Base-by-base conservation (phyloP, 2,329 filamentous ascomycete genomes). In the Verruconis gallopava region DNA sequence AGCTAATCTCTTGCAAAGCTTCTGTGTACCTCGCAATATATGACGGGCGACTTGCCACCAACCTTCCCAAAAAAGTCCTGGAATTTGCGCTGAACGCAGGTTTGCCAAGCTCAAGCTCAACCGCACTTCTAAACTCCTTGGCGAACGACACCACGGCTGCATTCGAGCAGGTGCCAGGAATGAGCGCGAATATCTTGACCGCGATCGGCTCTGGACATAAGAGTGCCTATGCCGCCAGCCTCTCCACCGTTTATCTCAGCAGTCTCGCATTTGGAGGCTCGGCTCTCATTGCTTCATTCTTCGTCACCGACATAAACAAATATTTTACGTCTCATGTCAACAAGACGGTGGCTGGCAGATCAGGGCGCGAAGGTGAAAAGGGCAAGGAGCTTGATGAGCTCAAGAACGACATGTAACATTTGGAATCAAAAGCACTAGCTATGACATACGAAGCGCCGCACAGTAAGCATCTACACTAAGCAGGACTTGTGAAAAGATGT, bases 1-100 rank as follows among this genome's bases (percentile, higher is more conserved):
- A 9, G 25, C 25, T 30, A n/a, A 30, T n/a, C 25, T 9, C n/a
- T 9, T 30, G 6, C 25, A 9, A n/a, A 56, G 33, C 55, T 54
- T 3, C 55, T 6, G 17, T 59, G 43, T 60, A 59, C 49, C 54
- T 55, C 46, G 56, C 56, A 37, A 49, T 59, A 38, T 56, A 57
- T 32, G 51, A 50, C 48, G 9, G 6, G 6, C 56, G 55, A 21
- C 49, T 57, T 11, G 43, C 45, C 5, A 35, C 49, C n/a, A 50
- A 54, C 4, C 45, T 58, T 2, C 55, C 55, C 0, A 44, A 35
- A 4, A 51, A 53, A 33, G 50, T 51, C 28, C 50, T 50, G 1
- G 44, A 50, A 21, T 55, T 52, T 6, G 48, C 46, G 1, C 44
- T 40, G 1, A 43, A 51, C 4, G 37, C 38, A 5, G 56, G 57